Evolutionary conservation across 1,284 basidiomycete species (phyloP).

Genomic region (Leccinum solheimii): DNA sequence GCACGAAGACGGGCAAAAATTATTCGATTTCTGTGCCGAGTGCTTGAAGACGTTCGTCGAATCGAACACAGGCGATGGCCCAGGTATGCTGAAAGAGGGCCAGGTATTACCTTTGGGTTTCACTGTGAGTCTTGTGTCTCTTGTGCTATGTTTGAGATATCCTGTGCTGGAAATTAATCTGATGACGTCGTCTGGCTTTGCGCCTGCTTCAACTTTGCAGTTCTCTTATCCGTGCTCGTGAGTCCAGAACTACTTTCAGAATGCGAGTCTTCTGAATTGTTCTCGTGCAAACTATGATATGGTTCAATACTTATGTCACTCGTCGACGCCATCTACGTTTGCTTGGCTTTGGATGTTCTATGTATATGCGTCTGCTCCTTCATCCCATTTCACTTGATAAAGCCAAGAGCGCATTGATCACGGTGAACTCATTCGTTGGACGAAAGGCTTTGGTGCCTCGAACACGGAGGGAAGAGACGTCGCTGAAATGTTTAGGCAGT

Average conservation of each 20-base stretch:
- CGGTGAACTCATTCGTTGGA: slow-evolving; percentile 95
- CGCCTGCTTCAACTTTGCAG: slow-evolving; percentile 38
- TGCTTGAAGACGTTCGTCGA: slow-evolving; percentile 89
- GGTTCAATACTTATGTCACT: neutral
- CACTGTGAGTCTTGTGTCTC: slow-evolving; percentile 62
- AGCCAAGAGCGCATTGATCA: slow-evolving; percentile 95
- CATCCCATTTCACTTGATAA: slow-evolving; percentile 8
- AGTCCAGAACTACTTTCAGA: slow-evolving; percentile 36
- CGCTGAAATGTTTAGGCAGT: slow-evolving; percentile 87
- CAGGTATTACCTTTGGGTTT: slow-evolving; percentile 87
- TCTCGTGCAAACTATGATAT: neutral
- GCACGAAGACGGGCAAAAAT: slow-evolving; percentile 90
- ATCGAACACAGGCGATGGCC: slow-evolving; percentile 65
- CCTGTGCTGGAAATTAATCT: slow-evolving; percentile 1
- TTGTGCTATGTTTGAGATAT: neutral
- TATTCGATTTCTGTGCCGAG: slow-evolving; percentile 98
- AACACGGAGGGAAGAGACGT: slow-evolving; percentile 95
- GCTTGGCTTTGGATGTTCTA: neutral
- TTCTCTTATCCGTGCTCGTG: slow-evolving; percentile 93
- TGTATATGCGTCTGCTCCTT: neutral
- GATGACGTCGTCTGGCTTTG: neutral
- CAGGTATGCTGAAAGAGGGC: slow-evolving; percentile 64
- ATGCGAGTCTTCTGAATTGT: neutral
- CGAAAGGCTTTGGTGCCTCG: slow-evolving; percentile 93
- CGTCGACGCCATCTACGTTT: neutral